Evolutionary conservation across 208 protist species (phyloP).

Genomic region (Willaertia magna): DNA sequence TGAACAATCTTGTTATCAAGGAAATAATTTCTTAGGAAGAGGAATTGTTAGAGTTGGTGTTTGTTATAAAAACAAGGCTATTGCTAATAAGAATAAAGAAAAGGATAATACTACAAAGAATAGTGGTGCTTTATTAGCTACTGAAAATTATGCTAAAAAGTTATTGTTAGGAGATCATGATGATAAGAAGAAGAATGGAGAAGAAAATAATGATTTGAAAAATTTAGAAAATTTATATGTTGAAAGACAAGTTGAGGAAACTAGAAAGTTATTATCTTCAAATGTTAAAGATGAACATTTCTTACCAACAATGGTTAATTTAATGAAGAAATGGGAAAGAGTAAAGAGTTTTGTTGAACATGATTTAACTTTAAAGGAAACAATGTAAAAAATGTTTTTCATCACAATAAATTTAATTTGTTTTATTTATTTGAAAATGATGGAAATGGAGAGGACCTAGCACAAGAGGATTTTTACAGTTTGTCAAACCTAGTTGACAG

Average conservation of each 20-base stretch:
- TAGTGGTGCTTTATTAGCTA: background rate
- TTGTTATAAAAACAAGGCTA: background rate
- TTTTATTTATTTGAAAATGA: too few species aligned
- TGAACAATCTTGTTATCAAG: background rate
- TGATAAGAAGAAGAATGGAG: background rate
- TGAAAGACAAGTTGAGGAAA: background rate
- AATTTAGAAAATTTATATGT: background rate
- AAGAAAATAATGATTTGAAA: too few species aligned
- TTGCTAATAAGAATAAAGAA: background rate
- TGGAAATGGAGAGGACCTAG: too few species aligned
- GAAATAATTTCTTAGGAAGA: background rate
- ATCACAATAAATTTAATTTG: too few species aligned
- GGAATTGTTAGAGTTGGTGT: background rate
- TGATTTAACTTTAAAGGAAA: background rate
- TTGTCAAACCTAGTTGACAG: too few species aligned
- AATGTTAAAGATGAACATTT: background rate
- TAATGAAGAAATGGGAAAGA: background rate
- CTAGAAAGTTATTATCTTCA: background rate
- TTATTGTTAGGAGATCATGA: background rate
- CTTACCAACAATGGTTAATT: background rate
- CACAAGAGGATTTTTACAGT: too few species aligned
- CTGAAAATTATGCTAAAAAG: background rate
- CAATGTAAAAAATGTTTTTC: too few species aligned
- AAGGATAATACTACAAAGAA: background rate
- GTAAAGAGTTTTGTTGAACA: background rate